Evolutionary conservation across 495 filamentous ascomycete genomes (phyloP), one percentile per base, ranked within the genome.

Genomic region (Xylaria flabelliformis): DNA sequence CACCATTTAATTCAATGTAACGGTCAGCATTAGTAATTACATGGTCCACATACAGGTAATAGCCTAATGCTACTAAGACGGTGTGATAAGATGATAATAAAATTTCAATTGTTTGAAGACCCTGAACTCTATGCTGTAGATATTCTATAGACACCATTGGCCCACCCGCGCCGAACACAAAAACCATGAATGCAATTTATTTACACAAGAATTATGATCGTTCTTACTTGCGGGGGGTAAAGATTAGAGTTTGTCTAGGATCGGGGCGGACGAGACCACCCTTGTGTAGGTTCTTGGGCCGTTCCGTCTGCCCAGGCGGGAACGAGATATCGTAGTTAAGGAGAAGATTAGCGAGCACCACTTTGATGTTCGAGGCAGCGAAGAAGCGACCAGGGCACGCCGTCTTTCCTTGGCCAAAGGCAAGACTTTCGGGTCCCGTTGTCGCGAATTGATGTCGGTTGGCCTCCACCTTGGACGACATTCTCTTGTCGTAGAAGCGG

Each of bases 361-460:
- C 80, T 75, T 91, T 91, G 72, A 90, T 82, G 65, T 86, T 83
- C 21, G 81, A 83, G 4, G 80, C 79, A 0, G 86, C 88, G 56
- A 90, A 89, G 77, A 88, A 88, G 7, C 89, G 81, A 0, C 89
- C 90, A 0, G 89, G 89, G 74, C 88, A 90, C 0, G 89, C 87
- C 66, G 90, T 85, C 46, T 77, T 74, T 0, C 89, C 88, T 70
- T 86, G 81, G 0, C 88, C 88, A 63, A 88, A 90, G 2, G 76
- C 77, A n/a, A 87, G 51, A 59, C 80, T 75, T 6, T 81, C 73
- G 2, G 77, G 74, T 19, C 74, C 80, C 0, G 84, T 79, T 2
- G 80, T 79, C 21, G 83, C 82, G 72, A 85, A 86, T 62, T 88
- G 85, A 42, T 81, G 73, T 56, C 74, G 73, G 7, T 79, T 79